These are phyloP conservation scores for Beauveria varroae DNA, from an alignment of 2,329 filamentous ascomycete species.

Conservation along the genomic window DNA sequence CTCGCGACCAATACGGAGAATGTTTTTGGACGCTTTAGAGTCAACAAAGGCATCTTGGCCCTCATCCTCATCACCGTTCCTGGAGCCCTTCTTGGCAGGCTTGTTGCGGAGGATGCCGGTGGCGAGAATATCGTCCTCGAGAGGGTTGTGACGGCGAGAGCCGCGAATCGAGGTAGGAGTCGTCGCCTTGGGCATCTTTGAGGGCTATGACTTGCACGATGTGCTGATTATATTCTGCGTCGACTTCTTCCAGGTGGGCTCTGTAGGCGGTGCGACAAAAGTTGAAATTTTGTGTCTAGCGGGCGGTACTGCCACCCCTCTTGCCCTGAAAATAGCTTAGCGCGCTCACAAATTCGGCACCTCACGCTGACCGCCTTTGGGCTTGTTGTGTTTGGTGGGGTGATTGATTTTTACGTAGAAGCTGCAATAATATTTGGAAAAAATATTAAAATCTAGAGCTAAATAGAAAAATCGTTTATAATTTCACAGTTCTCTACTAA, in stretches of 20 bases:
- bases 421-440: not conserved
- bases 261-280: slow-evolving; percentile 2
- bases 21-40: slow-evolving; percentile 79
- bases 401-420: not conserved
- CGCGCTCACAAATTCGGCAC: slow-evolving; percentile 4
- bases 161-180: slow-evolving; percentile 49
- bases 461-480: no score
- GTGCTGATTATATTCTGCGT: not conserved
- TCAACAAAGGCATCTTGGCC: slow-evolving; percentile 71
- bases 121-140: slow-evolving; percentile 78
- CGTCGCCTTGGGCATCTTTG: slow-evolving; percentile 72
- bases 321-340: slow-evolving; percentile 23
- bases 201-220: not conserved
- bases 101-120: slow-evolving; percentile 65
- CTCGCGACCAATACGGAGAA: slow-evolving; percentile 82
- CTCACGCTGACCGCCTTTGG: slow-evolving; percentile 26
- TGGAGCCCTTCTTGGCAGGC: slow-evolving; percentile 62
- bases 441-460: not conserved
- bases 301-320: slow-evolving; percentile 28
- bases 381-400: not conserved
- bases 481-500: no score
- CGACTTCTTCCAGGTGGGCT: slow-evolving; percentile 5
- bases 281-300: slow-evolving; percentile 16
- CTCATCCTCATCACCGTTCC: slow-evolving; percentile 47
- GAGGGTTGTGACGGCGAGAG: slow-evolving; percentile 74